Percentiles rank a stretch among this genome's conserved stretches.
These are phyloP conservation scores for Cydonia oblonga DNA, from an alignment of 331 rosid species.

Conservation along the genomic window DNA sequence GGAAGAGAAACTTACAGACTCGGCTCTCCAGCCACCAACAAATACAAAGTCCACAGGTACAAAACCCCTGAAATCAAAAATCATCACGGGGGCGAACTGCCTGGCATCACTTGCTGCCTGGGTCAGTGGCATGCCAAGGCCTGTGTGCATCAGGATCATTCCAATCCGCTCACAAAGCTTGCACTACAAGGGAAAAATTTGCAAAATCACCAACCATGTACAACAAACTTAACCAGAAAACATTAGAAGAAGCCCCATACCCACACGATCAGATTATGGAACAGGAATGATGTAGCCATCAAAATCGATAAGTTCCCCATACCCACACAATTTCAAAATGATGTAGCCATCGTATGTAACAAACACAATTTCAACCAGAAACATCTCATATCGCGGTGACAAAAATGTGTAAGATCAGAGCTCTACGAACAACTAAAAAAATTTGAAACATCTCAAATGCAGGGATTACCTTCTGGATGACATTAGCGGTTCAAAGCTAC, in stretches of 20 bases:
- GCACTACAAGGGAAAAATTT: conserved; percentile 40
- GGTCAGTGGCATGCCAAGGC: conserved; percentile 53
- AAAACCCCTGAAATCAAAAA: conserved; percentile 77
- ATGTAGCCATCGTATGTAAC: too few relatives aligned
- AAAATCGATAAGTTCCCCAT: neutral
- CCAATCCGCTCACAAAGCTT: conserved; percentile 85
- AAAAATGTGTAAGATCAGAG: neutral
- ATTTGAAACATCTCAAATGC: too few relatives aligned
- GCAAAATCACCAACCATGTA: conserved; percentile 5
- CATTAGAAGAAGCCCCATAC: neutral
- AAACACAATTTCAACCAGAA: neutral
- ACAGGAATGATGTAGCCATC: neutral
- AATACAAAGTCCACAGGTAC: conserved; percentile 58
- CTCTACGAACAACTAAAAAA: neutral
- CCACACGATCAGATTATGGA: neutral
- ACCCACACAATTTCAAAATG: neutral
- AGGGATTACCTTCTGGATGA: too few relatives aligned
- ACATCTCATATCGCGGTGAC: neutral
- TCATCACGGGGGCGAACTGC: conserved; percentile 62
- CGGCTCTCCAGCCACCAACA: conserved; percentile 65
- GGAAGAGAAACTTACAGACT: conserved; percentile 58
- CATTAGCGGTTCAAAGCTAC: too few relatives aligned
- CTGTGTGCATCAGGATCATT: conserved; percentile 61
- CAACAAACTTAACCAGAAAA: neutral
- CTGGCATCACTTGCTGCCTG: conserved; percentile 47